Base-by-base conservation (phyloP, 1,139 yeast genomes). In the Kodamaea suecica region DNA sequence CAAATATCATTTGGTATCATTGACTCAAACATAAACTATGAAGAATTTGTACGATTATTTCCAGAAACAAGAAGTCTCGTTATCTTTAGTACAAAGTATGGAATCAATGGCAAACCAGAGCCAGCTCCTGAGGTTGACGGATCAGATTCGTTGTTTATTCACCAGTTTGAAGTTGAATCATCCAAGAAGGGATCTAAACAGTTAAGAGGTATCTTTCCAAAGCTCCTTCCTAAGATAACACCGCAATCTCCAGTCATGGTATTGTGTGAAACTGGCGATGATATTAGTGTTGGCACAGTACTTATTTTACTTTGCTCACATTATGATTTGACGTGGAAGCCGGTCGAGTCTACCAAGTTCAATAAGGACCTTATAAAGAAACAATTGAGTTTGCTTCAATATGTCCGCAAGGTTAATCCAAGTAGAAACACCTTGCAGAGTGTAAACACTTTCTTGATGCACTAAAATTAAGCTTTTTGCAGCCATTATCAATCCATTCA, bases 391-490 rank as follows among this genome's bases (percentile, higher is more conserved):
- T 55, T 57, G 35, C 49, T 86, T 4, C 65, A 71, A 16, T 59
- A 66, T 4, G 47, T 59, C 3, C 57, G 69, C 15, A 73, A 70
- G 30, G 76, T 76, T 6, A 84, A 85, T 42, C 95, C 95, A 0
- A 80, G 90, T 40, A 63, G 96, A 35, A 78, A 84, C 17, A 82
- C 94, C 0, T 59, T 86, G 27, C 92, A 84, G 45, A 73, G 83
- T 38, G 70, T 80, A 3, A 80, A 80, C 44, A 57, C 73, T 9
- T 70, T 50, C 43, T 43, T 76, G 31, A 57, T 60, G 59, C 19
- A 29, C 9, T 19, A 19, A 19, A n/a, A n/a, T n/a, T n/a, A n/a
- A n/a, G n/a, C n/a, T n/a, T n/a, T n/a, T n/a, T n/a, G n/a, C n/a
- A n/a, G n/a, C n/a, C n/a, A n/a, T n/a, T n/a, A n/a, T n/a, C n/a